Base-by-base conservation (phyloP, 192 early-diverging fungal genomes). In the Podila horticola region DNA sequence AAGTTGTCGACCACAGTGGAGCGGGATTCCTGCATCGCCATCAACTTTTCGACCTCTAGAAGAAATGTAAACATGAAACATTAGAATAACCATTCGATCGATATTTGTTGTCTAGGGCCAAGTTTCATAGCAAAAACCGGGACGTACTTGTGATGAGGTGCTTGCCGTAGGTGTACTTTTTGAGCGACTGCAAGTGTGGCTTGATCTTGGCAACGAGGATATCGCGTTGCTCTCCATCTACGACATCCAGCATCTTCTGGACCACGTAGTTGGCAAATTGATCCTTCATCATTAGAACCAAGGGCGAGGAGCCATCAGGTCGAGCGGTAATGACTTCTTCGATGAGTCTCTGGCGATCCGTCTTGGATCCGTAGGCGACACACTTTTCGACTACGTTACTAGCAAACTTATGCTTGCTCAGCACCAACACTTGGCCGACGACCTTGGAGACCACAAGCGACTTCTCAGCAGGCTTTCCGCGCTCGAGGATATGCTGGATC, bases 261-360 rank as follows among this genome's bases (percentile, higher is more conserved):
- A 98, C 95, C 20, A 98, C 97, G 77, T 98, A 98, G 73, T 98
- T 98, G 64, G 97, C 97, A 71, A 96, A 98, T 84, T 98, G 97
- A 86, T 98, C 97, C 85, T 97, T 97, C 97, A 98, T 98, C 96
- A 98, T 97, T 8, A 89, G 85, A 50, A 96, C 88, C 70, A 98
- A 82, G n/a, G 94, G 91, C 11, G 68, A 62, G 0, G 68, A 57
- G 10, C 33, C 95, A 81, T 97, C 96, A 22, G 94, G 88, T 67
- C 90, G 87, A 45, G 92, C 86, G 33, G 87, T 84, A 26, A 94
- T 88, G 9, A 98, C 95, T 86, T 98, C 97, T 65, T 97, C 96
- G 62, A 98, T 97, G 33, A 98, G 84, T 31, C 86, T 63, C 72
- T 93, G 90, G 30, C 96, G 92, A 84, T 98, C 96, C 41, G 83